These are phyloP conservation scores for Monosporascus sp. DNA, from an alignment of 2,329 filamentous ascomycete species.

Conservation along the genomic window DNA sequence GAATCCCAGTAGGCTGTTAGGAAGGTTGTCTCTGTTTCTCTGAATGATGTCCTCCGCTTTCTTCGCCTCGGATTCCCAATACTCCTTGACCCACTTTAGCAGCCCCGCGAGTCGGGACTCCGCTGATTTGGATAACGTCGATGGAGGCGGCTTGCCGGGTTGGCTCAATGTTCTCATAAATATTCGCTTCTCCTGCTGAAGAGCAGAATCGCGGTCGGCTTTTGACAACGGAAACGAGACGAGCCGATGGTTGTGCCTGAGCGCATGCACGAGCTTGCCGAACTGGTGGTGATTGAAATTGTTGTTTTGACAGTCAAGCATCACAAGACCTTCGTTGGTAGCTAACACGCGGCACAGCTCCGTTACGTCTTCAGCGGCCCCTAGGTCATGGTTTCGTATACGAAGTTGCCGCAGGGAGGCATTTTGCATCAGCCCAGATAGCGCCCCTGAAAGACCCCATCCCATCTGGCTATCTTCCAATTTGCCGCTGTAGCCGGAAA, in stretches of 20 bases:
- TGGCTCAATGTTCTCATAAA: conserved; percentile 14
- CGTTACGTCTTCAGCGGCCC: conserved; percentile 28
- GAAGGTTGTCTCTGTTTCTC: conserved; percentile 16
- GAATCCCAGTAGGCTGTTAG: conserved; percentile 16
- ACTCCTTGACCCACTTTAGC: conserved; percentile 16
- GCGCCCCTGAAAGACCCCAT: conserved; percentile 45
- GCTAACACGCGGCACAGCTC: conserved; percentile 46
- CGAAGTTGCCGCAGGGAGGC: conserved; percentile 44
- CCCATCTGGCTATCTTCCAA: conserved; percentile 53
- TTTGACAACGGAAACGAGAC: conserved; percentile 25
- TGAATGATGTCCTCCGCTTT: conserved; percentile 15
- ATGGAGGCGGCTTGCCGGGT: conserved; percentile 8
- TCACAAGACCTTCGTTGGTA: conserved; percentile 42
- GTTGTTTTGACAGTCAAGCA: conserved; percentile 51
- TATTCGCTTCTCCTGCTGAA: conserved; percentile 19
- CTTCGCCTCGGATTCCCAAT: conserved; percentile 21
- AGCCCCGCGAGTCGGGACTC: conserved; percentile 20
- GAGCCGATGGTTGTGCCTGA: conserved; percentile 23
- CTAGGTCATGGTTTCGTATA: conserved; percentile 52
- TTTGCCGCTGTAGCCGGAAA: conserved; percentile 53
- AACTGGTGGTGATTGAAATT: conserved; percentile 40
- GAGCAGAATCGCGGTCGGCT: conserved; percentile 19
- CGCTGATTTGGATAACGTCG: conserved; percentile 17
- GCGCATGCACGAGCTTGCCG: conserved; percentile 21
- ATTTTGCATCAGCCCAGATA: conserved; percentile 43